These are phyloP conservation scores for Ustilago lituana DNA, from an alignment of 1,284 basidiomycete species.

Conservation along the genomic window DNA sequence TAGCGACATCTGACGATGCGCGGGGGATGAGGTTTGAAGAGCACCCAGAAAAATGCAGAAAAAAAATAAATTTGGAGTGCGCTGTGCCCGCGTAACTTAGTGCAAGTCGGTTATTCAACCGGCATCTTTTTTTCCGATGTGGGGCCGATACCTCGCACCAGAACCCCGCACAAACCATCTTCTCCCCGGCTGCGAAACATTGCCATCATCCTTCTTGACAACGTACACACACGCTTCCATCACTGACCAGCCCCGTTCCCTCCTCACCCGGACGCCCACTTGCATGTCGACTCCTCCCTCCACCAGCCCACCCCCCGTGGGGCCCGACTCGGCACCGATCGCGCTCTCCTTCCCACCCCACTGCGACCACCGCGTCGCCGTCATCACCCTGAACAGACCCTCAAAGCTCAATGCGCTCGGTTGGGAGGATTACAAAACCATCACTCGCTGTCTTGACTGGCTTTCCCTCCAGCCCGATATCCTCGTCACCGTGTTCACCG, in stretches of 20 bases:
- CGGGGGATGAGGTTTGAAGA: not conserved
- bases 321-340: constrained; percentile 26
- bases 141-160: constrained; percentile 10
- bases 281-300: constrained; percentile 12
- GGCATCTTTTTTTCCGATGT: constrained; percentile 8
- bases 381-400: constrained; percentile 45
- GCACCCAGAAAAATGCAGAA: not conserved
- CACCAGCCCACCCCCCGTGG: constrained; percentile 25
- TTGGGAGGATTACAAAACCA: constrained; percentile 25
- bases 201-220: not conserved
- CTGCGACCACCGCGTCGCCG: constrained; percentile 42
- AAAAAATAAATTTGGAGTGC: constrained; percentile 8
- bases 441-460: constrained; percentile 48
- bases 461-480: constrained; percentile 41
- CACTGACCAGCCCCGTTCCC: not conserved
- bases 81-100: no score
- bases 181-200: not conserved
- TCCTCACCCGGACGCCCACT: not conserved
- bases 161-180: not conserved
- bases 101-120: constrained; percentile 25
- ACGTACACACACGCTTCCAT: not conserved
- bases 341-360: constrained; percentile 44
- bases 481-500: constrained; percentile 49
- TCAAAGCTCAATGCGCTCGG: constrained; percentile 46
- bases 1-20: constrained; percentile 15